Conservation (phyloP, 140 eudicot genomes). For the Oenanthe javanica region DNA sequence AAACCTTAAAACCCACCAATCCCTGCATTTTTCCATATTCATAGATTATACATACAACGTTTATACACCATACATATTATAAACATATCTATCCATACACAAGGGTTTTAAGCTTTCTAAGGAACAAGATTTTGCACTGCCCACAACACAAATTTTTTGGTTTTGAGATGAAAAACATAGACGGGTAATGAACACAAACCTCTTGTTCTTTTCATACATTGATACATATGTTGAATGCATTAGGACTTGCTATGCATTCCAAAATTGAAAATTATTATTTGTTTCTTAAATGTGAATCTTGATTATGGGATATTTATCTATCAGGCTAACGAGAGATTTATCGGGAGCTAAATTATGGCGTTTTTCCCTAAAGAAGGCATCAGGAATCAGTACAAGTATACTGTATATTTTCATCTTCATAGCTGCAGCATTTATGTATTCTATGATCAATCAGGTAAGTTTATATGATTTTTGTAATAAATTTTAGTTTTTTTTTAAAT, state of each 20-base stretch:
- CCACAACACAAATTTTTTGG: not conserved
- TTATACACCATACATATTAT: not conserved
- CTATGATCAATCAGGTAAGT: slow-evolving; percentile 4
- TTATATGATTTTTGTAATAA: not conserved
- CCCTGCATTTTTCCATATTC: not conserved
- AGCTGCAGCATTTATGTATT: not conserved
- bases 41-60: not conserved
- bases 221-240: not conserved
- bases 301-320: no score
- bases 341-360: not conserved
- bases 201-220: not conserved
- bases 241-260: not conserved
- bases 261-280: not conserved
- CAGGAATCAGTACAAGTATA: not conserved
- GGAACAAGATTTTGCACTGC: not conserved
- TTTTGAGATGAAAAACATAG: not conserved
- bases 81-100: not conserved
- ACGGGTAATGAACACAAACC: not conserved
- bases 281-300: not conserved
- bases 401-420: not conserved
- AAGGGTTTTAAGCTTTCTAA: not conserved
- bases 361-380: not conserved
- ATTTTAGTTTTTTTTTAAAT: not conserved
- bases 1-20: not conserved
- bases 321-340: not conserved